Base-by-base conservation (phyloP, 1,139 yeast genomes). In the Taphrina communis region DNA sequence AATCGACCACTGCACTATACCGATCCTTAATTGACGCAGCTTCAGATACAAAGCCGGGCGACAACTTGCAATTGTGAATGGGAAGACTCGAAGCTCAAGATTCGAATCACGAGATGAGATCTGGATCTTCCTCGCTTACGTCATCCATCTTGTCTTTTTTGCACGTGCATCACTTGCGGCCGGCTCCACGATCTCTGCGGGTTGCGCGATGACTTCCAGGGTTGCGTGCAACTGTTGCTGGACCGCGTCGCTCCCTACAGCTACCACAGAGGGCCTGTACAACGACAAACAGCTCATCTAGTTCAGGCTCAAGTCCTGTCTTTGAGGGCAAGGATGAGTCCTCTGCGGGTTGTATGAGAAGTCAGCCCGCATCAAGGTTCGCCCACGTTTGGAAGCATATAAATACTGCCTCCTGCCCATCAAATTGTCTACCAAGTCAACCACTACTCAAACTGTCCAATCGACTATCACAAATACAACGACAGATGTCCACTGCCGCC, bases 401-500 rank as follows among this genome's bases (percentile, higher is more conserved):
- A 44, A 44, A 44, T 44, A 44, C 48, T 44, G 19, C 48, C 19
- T 14, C n/a, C n/a, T n/a, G n/a, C 48, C 19, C 48, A n/a, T n/a
- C 48, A 7, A 14, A 12, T 44, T 17, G 19, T 44, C 48, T 44
- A 7, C 48, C 1, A n/a, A 12, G 5, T 2, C 12, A 8, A 44
- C n/a, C 19, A 44, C 19, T 17, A 3, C 48, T 21, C 36, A 50
- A 19, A 19, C 36, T 50, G 53, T 50, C 53, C 21, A 50, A 31
- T 9, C 53, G 53, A 7, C 19, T 50, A 21, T 50, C 36, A 50
- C 53, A 21, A 35, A 1, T 21, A n/a, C 11, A 50, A 19, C 53
- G 36, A 21, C 53, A 50, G 38, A 50, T 50, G 53, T 50, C 36
- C n/a, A 50, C 53, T 6, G 21, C 11, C 35, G 21, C 12, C 53